phyloP scores from a whole-genome alignment of 2,329 filamentous ascomycete species.

The Ophiostoma ulmi region DNA sequence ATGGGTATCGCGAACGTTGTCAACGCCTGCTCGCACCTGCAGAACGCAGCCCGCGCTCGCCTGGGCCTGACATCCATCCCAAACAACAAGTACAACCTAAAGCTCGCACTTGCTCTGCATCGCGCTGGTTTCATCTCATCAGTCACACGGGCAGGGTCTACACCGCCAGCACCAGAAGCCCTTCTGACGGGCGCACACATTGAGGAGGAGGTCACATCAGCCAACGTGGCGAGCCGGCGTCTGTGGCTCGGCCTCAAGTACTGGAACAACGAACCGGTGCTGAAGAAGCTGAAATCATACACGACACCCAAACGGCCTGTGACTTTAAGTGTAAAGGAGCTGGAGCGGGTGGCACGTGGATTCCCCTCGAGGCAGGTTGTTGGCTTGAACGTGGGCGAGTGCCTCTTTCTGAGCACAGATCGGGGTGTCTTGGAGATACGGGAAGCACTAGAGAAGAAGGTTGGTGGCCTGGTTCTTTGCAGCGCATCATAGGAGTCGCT shows the following conservation, averaged over 20 bases:
- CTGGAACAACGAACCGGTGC: slow-evolving; percentile 74
- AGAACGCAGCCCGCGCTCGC: slow-evolving; percentile 80
- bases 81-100: slow-evolving; percentile 74
- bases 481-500: slow-evolving; percentile 48
- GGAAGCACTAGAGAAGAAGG: slow-evolving; percentile 73
- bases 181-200: slow-evolving; percentile 36
- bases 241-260: slow-evolving; percentile 91
- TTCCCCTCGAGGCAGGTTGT: slow-evolving; percentile 63
- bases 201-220: slow-evolving; percentile 56
- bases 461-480: slow-evolving; percentile 77
- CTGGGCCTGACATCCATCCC: slow-evolving; percentile 79
- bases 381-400: slow-evolving; percentile 75
- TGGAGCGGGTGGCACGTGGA: slow-evolving; percentile 65
- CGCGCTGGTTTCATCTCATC: slow-evolving; percentile 74
- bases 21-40: slow-evolving; percentile 82
- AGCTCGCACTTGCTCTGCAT: slow-evolving; percentile 70
- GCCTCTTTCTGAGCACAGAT: slow-evolving; percentile 73
- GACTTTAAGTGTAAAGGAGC: slow-evolving; percentile 56
- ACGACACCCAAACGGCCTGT: slow-evolving; percentile 71
- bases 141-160: slow-evolving; percentile 65
- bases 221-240: slow-evolving; percentile 67
- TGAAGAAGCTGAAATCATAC: slow-evolving; percentile 61
- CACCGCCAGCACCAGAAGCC: slow-evolving; percentile 46
- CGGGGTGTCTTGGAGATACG: slow-evolving; percentile 72
- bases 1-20: slow-evolving; percentile 62